Conservation (phyloP, 176 grass and related monocot genomes). For the Metroxylon sagu region DNA sequence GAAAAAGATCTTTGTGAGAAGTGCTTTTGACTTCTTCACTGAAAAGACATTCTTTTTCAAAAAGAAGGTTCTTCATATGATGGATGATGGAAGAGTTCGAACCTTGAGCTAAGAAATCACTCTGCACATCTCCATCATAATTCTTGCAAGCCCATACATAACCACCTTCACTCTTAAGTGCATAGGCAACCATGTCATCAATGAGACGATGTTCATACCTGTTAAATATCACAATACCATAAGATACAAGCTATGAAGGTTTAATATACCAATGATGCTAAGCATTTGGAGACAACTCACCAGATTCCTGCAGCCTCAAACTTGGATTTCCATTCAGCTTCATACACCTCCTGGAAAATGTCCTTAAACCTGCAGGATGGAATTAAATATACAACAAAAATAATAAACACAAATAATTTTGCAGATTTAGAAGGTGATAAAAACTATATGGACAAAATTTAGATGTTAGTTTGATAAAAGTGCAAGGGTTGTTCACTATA, state of each 20-base stretch:
- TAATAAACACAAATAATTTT: conserved; percentile 5
- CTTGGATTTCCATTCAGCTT: conserved; percentile 63
- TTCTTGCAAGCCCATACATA: conserved; percentile 99
- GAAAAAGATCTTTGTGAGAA: background rate
- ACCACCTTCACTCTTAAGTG: conserved; percentile 86
- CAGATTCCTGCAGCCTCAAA: conserved; percentile 85
- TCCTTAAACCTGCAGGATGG: conserved; percentile 69
- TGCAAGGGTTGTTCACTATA: background rate
- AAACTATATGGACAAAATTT: background rate
- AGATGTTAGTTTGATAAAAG: background rate
- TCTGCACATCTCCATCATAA: conserved; percentile 94
- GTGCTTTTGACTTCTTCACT: no score
- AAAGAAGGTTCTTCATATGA: no score
- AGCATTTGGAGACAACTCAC: conserved; percentile 26
- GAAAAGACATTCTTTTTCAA: no score
- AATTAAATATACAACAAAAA: background rate
- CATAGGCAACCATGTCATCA: conserved; percentile 99
- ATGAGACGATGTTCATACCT: conserved; percentile 97
- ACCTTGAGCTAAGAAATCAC: conserved; percentile 94
- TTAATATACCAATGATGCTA: conserved; percentile 1
- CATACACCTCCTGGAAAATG: conserved; percentile 91
- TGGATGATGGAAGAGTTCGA: background rate
- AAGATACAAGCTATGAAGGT: conserved; percentile 3
- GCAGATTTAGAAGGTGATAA: conserved; percentile 4
- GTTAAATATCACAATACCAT: conserved; percentile 11